Conservation (phyloP, 805 yeast genomes). For the Saccharomycopsis olivae region DNA sequence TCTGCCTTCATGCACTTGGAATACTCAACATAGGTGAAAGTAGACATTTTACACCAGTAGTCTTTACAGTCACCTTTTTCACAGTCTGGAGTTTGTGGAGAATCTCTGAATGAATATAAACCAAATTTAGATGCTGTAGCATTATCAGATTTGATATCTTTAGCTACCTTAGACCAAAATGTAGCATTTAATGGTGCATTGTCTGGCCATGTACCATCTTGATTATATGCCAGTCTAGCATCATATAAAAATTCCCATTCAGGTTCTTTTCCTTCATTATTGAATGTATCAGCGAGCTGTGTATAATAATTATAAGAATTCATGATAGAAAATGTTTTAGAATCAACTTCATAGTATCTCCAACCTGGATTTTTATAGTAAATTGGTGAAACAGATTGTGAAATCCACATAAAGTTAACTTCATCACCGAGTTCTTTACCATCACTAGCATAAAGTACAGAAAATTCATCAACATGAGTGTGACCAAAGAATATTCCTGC, state of each 20-base stretch:
- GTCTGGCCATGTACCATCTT: slow-evolving; percentile 44
- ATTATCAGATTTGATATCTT: slow-evolving; percentile 31
- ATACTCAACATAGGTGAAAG: slow-evolving; percentile 28
- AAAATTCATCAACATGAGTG: slow-evolving; percentile 61
- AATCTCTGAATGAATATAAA: slow-evolving; percentile 38
- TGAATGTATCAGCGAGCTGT: slow-evolving; percentile 46
- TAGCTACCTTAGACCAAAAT: slow-evolving; percentile 53
- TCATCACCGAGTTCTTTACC: slow-evolving; percentile 32
- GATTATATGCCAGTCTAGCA: slow-evolving; percentile 47
- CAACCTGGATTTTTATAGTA: slow-evolving; percentile 55
- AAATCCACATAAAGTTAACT: slow-evolving; percentile 50
- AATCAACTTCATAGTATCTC: slow-evolving; percentile 62
- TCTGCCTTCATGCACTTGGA: slow-evolving; percentile 21
- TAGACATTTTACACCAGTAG: slow-evolving; percentile 32
- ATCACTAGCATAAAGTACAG: slow-evolving; percentile 41
- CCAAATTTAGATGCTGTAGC: slow-evolving; percentile 40
- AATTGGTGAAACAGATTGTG: slow-evolving; percentile 57
- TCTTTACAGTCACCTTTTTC: slow-evolving; percentile 25
- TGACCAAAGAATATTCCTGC: slow-evolving; percentile 65
- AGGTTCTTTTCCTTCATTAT: slow-evolving; percentile 45
- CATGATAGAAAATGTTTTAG: slow-evolving; percentile 47
- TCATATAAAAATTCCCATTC: slow-evolving; percentile 55
- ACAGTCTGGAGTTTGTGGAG: slow-evolving; percentile 47
- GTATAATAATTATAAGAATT: slow-evolving; percentile 51
- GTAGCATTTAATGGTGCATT: slow-evolving; percentile 53